Percentiles rank a stretch among this genome's conserved stretches.
These are phyloP conservation scores for Fusarium napiforme DNA, from an alignment of 2,329 filamentous ascomycete species.

Conservation along the genomic window DNA sequence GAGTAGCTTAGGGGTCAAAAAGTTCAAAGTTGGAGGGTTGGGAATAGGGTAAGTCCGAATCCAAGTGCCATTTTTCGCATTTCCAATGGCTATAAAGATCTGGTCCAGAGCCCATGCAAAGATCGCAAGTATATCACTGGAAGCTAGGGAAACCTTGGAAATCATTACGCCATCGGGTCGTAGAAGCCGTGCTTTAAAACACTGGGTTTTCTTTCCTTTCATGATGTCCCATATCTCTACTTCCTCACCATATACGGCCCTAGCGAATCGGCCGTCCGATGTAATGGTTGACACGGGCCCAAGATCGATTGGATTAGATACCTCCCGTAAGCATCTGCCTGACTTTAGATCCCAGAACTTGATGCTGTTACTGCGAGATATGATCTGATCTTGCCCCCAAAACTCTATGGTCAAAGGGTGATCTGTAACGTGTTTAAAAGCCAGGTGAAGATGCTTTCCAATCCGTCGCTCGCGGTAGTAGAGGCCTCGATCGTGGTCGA, in stretches of 20 bases:
- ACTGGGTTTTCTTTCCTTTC: fast-evolving
- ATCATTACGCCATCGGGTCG: too few relatives aligned
- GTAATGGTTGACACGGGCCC: too few relatives aligned
- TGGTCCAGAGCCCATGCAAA: fast-evolving
- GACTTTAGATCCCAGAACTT: fast-evolving
- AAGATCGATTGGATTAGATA: too few relatives aligned
- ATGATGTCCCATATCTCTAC: not conserved
- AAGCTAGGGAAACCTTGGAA: not conserved
- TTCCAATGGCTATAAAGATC: fast-evolving
- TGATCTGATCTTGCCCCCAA: not conserved
- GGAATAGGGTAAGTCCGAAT: fast-evolving
- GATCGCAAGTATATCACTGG: fast-evolving
- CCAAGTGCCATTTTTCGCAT: fast-evolving
- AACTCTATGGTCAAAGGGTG: fast-evolving
- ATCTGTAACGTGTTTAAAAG: fast-evolving
- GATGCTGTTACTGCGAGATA: fast-evolving
- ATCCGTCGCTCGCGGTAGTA: not conserved
- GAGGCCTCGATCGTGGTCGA: fast-evolving
- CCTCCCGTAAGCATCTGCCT: fast-evolving
- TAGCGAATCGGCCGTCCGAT: not conserved
- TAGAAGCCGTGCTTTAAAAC: too few relatives aligned
- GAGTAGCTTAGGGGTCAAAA: not conserved
- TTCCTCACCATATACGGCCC: fast-evolving
- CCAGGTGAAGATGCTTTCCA: not conserved
- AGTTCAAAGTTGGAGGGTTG: fast-evolving